Evolutionary conservation across 768 basidiomycete genomes (phyloP), one percentile per base, ranked within the genome.

Genomic region (Mycena galericulata): DNA sequence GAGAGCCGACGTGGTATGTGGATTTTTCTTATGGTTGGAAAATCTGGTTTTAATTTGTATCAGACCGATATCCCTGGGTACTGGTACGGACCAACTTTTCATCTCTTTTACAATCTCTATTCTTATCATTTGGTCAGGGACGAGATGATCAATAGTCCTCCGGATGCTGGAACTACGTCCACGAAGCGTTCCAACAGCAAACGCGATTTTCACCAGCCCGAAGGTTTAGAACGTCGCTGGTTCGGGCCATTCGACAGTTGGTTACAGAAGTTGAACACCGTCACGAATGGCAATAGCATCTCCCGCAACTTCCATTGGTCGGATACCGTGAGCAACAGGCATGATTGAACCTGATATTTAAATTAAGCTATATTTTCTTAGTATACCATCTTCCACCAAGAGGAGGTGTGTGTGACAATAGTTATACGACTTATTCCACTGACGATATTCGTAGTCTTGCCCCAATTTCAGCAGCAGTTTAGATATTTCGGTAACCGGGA

Each of bases 351-450:
- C 17, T 38, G n/a, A n/a, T n/a, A n/a, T 38, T 38, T 38, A 9
- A 9, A 17, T 9, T 38, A 38, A 38, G 9, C 38, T 38, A 9
- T 38, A 17, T 9, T 17, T 9, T 38, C n/a, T 9, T 38, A 34
- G 47, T 75, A 71, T 36, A 74, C 71, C 2, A 75, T 74, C 36
- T 76, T 76, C 58, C 71, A 73, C 27, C 58, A 62, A 54, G 73
- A 73, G 47, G 63, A 67, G 45, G 65, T 67, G 7, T 29, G 47
- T 56, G 32, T 9, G 9, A 47, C 8, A n/a, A n/a, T n/a, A n/a
- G 11, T 22, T 47, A 24, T 56, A 36, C 26, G 30, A 32, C 14
- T n/a, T 26, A n/a, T 29, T 43, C 5, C 27, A 43, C 15, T 18
- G 24, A 22, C 12, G 7, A 2, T 18, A 12, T 38, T 11, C 8